Conservation (phyloP, 108 stramenopile genomes). For the Fragilariopsis cylindrus region DNA sequence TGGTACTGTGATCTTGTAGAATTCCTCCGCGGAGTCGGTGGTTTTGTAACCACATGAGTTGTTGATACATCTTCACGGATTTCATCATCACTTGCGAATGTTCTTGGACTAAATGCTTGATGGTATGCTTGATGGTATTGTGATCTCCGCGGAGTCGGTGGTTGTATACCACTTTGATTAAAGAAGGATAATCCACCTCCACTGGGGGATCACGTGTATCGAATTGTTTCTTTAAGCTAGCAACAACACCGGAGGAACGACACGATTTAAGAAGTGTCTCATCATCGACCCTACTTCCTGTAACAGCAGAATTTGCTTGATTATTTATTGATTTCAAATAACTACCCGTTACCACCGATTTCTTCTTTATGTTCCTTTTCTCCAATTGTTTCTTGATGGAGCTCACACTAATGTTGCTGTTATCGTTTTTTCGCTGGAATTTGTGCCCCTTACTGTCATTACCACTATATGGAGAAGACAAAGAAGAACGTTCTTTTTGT, state of each 20-base stretch:
- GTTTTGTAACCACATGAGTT: neutral
- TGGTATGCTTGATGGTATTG: neutral
- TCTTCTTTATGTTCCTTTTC: neutral
- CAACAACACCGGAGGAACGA: neutral
- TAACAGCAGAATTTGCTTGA: neutral
- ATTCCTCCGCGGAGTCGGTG: neutral
- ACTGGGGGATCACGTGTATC: constrained; percentile 1
- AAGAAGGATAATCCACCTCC: neutral
- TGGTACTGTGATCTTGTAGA: neutral
- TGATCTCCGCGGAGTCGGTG: constrained; percentile 3
- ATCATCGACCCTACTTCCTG: neutral
- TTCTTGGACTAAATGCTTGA: neutral
- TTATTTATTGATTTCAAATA: constrained; percentile 5
- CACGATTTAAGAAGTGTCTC: neutral
- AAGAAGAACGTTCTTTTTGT: neutral
- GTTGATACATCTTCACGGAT: neutral
- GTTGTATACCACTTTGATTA: neutral
- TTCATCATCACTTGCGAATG: neutral
- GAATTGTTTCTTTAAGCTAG: neutral
- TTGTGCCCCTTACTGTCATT: neutral
- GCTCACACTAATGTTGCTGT: neutral
- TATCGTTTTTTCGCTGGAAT: neutral
- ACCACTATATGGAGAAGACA: neutral
- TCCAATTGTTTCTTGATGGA: neutral
- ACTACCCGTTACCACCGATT: neutral